Base-by-base conservation (phyloP, 139 green algal genomes). In the Mesotaenium endlicherianum region DNA sequence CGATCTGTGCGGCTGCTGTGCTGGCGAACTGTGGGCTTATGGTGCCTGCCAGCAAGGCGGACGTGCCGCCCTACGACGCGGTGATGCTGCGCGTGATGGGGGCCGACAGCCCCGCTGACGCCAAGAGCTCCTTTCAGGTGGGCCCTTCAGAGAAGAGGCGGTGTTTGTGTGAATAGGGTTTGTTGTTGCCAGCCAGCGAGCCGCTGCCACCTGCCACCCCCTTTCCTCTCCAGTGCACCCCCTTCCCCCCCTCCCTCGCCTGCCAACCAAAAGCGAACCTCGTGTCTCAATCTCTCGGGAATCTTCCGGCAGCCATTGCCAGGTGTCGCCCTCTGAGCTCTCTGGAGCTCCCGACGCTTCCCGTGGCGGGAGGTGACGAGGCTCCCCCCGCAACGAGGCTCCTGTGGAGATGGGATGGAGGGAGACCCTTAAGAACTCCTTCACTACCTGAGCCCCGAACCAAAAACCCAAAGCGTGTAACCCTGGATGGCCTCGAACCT, bases 61-160 rank as follows among this genome's bases (percentile, higher is more conserved):
- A n/a, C 14, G 82, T 94, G 40, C 90, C 89, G 26, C 90, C 90
- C 79, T 89, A 94, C 69, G 91, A 97, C 76, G 80, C 90, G 30
- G 91, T 97, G 69, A 93, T 97, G 80, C 89, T 97, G 67, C 90
- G 94, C 75, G 95, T 89, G 76, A 94, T 95, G 64, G 87, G 80
- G 17, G 91, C 93, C 0, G 95, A 98, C 88, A 87, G 68, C 1
- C 95, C 95, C 0, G 43, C 91, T 64, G 93, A 97, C 78, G 90
- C 90, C 31, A 89, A 91, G 47, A 96, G 92, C 83, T 89, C 87
- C 30, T 98, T 97, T 71, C 70, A 86, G 69, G 80, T 86, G 42
- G 6, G 70, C 26, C 26, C 26, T 64, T 20, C 53, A 34, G 53
- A 34, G 53, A 34, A 34, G 53, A 34, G 53, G 20, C 26, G 20